Evolutionary conservation across 805 yeast species (phyloP), one percentile per base, ranked within the genome.

Genomic region (Metschnikowia sp.): DNA sequence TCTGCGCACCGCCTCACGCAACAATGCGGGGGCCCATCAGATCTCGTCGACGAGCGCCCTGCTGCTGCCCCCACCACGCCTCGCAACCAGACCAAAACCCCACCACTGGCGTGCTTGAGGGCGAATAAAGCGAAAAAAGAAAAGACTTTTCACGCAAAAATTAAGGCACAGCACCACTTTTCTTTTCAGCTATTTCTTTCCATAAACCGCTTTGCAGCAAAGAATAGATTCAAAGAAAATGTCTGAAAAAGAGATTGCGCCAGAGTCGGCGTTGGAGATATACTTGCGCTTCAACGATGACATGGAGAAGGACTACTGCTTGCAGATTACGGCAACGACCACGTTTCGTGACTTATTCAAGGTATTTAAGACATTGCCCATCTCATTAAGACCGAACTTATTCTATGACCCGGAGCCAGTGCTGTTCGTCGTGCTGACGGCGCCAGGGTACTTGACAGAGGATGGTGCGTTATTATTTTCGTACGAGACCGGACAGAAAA

Each of bases 251-350:
- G 44, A 43, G 33, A 46, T 46, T 30, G 43, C 36, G 18, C 26
- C 46, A 3, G 53, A 44, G 31, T 45, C 57, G 19, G 44, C 56
- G 19, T 52, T 72, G 42, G 86, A 81, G 53, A 61, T 78, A 35
- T 90, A 82, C 69, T 66, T 94, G 54, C 85, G 99, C 50, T 82
- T 92, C 77, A 89, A 88, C 63, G 85, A 80, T 49, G 96, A 91
- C 61, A 65, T 71, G 41, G 97, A 89, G 59, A 86, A 86, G 64
- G 99, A 92, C 64, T 91, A 89, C 68, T 88, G 96, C 58, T 88
- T 92, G 71, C 83, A 81, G 55, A 79, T 90, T n/a, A 74, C 77
- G 22, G 68, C 79, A 15, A 72, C 74, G 29, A 78, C 82, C 45
- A 78, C 82, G 7, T 83, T 91, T 55, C 67, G 73, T 18, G 81